Conservation (phyloP, 2,329 filamentous ascomycete species). For the Pseudocercospora fijiensis region DNA sequence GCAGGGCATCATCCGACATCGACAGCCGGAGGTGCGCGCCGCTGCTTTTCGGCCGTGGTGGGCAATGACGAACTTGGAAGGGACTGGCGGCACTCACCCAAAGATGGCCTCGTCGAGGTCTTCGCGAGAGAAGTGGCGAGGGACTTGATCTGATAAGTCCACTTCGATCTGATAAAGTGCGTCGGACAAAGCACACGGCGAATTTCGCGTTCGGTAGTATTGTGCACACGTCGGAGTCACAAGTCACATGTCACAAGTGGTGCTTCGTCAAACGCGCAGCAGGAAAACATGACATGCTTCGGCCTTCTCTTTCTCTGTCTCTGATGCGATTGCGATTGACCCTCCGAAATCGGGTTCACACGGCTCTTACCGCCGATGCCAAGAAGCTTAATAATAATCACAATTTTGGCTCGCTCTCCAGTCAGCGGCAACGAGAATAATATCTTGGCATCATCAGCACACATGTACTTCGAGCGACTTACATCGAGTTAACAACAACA, state of each 20-base stretch:
- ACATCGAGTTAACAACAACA: not conserved
- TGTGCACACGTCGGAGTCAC: not conserved
- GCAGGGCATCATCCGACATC: too few species aligned
- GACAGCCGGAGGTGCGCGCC: not conserved
- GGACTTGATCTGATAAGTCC: not conserved
- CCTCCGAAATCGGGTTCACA: not conserved
- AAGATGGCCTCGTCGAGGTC: not conserved
- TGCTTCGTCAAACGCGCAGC: not conserved
- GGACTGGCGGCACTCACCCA: slow-evolving; percentile 3
- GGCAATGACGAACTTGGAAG: not conserved
- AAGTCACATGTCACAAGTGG: not conserved
- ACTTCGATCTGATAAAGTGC: not conserved
- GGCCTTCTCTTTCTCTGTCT: too few species aligned
- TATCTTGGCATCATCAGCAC: not conserved
- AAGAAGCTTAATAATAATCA: too few species aligned
- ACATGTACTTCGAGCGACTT: too few species aligned
- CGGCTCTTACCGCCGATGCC: too few species aligned
- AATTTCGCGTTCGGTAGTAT: not conserved
- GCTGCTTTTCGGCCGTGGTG: not conserved
- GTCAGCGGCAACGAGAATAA: not conserved
- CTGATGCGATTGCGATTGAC: not conserved
- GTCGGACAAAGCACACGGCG: not conserved
- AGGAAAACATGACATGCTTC: not conserved
- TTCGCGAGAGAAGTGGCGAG: not conserved
- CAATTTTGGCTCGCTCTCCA: too few species aligned